phyloP scores from a whole-genome alignment of 2,329 filamentous ascomycete genomes.

The Colletotrichum spinosum region DNA sequence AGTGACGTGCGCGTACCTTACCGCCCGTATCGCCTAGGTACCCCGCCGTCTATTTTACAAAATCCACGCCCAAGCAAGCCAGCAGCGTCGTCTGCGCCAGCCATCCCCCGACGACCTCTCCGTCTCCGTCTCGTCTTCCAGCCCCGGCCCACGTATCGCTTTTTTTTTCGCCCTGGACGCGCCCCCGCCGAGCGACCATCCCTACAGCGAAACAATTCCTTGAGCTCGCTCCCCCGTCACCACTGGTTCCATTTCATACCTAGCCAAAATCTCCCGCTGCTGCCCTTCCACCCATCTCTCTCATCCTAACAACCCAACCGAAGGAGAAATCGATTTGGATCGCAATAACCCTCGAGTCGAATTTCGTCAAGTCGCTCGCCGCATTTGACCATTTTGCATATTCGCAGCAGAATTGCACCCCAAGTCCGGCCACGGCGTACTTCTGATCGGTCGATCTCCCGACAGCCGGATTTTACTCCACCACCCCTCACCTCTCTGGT shows the following conservation, averaged over 20 bases:
- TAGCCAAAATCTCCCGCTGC: constrained; percentile 13
- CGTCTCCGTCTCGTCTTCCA: constrained; percentile 31
- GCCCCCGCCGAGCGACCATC: constrained; percentile 28
- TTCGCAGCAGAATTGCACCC: not conserved
- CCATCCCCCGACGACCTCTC: constrained; percentile 9
- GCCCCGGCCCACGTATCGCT: constrained; percentile 18
- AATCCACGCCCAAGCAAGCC: no score
- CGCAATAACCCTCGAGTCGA: constrained; percentile 19
- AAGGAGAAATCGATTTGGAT: constrained; percentile 13
- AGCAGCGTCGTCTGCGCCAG: no score
- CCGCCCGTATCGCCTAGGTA: no score
- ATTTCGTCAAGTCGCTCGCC: not conserved
- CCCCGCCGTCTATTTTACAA: no score
- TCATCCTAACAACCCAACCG: not conserved
- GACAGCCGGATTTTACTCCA: constrained; percentile 18
- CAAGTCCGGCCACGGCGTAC: not conserved
- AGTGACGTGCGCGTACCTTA: no score
- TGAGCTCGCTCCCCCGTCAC: constrained; percentile 30
- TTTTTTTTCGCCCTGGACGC: constrained; percentile 18
- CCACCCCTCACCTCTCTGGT: constrained; percentile 21
- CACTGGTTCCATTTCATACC: constrained; percentile 32
- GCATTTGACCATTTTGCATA: constrained; percentile 3
- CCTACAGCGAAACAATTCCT: constrained; percentile 37
- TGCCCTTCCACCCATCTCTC: constrained; percentile 14
- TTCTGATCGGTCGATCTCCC: constrained; percentile 23